A percentile compares a stretch with the other conserved stretches of the same genome.
phyloP scores from a whole-genome alignment of 352 stramenopile genomes.

The Phytopythium sindhum region DNA sequence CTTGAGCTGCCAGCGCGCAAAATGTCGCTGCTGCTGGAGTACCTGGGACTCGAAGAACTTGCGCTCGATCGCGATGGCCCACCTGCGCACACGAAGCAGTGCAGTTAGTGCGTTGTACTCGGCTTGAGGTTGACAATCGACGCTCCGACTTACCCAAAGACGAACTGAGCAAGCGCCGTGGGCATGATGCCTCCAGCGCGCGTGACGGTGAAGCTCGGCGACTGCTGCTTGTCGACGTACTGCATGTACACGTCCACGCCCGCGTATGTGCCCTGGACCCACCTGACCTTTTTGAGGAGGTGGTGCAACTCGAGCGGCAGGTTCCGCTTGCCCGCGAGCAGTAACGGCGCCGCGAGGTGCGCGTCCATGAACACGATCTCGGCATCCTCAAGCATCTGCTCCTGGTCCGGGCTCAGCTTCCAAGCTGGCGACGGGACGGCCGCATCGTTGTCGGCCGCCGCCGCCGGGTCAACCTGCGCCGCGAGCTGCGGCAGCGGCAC shows the following conservation, averaged over 20 bases:
- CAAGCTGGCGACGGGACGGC: slow-evolving; percentile 5
- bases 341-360: slow-evolving; percentile 21
- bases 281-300: slow-evolving; percentile 40
- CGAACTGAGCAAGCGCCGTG: slow-evolving; percentile 16
- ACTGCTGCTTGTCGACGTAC: slow-evolving; percentile 14
- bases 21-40: slow-evolving; percentile 17
- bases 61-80: slow-evolving; percentile 28
- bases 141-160: background rate
- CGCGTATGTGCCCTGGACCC: slow-evolving; percentile 54
- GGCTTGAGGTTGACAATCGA: background rate
- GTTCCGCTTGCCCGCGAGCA: slow-evolving; percentile 32
- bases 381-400: slow-evolving; percentile 29
- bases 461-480: slow-evolving; percentile 8
- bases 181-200: slow-evolving; percentile 54
- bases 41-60: slow-evolving; percentile 36
- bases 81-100: background rate
- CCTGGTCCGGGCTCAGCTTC: slow-evolving; percentile 22
- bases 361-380: slow-evolving; percentile 29
- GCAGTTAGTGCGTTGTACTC: background rate
- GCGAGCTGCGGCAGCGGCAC: slow-evolving; percentile 25
- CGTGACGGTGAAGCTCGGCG: slow-evolving; percentile 36
- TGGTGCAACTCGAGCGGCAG: slow-evolving; percentile 33
- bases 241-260: slow-evolving; percentile 45
- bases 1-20: slow-evolving; percentile 20
- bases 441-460: background rate